These are phyloP conservation scores for Craterostigma plantagineum DNA, from an alignment of 257 asterid species.

Conservation along the genomic window DNA sequence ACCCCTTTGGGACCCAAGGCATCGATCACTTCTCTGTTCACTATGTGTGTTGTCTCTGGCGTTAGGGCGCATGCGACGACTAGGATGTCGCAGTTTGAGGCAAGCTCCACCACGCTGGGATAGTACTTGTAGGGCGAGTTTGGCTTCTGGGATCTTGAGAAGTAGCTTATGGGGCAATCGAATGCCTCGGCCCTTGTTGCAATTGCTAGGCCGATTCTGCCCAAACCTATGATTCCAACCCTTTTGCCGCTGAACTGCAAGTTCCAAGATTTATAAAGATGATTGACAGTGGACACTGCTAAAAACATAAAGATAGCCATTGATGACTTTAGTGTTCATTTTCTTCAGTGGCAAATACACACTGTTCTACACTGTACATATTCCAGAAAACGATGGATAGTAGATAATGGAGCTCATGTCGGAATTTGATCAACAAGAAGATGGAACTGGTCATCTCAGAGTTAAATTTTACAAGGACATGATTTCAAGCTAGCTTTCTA, in stretches of 20 bases:
- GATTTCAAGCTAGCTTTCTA: too few relatives aligned
- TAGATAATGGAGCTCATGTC: too few relatives aligned
- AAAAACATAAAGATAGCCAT: neutral
- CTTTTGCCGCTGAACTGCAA: conserved; percentile 70
- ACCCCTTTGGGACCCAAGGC: conserved; percentile 67
- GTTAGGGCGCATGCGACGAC: conserved; percentile 65
- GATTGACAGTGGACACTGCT: too few relatives aligned
- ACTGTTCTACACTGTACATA: too few relatives aligned
- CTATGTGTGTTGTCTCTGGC: conserved; percentile 43
- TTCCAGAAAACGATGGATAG: too few relatives aligned
- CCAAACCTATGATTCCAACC: conserved; percentile 64
- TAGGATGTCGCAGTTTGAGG: conserved; percentile 56
- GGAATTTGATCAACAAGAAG: too few relatives aligned
- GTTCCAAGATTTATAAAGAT: too few relatives aligned
- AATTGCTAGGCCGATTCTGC: conserved; percentile 65
- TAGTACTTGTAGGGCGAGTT: conserved; percentile 32
- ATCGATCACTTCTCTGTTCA: conserved; percentile 51
- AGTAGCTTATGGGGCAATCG: conserved; percentile 53
- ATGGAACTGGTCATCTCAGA: too few relatives aligned
- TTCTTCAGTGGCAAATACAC: too few relatives aligned
- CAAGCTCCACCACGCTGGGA: conserved; percentile 33
- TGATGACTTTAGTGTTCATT: too few relatives aligned
- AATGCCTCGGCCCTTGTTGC: conserved; percentile 64
- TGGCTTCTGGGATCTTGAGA: conserved; percentile 43
- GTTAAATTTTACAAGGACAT: too few relatives aligned